These are phyloP conservation scores for Orbilia ellipsospora DNA, from an alignment of 2,329 filamentous ascomycete genomes.

Conservation along the genomic window DNA sequence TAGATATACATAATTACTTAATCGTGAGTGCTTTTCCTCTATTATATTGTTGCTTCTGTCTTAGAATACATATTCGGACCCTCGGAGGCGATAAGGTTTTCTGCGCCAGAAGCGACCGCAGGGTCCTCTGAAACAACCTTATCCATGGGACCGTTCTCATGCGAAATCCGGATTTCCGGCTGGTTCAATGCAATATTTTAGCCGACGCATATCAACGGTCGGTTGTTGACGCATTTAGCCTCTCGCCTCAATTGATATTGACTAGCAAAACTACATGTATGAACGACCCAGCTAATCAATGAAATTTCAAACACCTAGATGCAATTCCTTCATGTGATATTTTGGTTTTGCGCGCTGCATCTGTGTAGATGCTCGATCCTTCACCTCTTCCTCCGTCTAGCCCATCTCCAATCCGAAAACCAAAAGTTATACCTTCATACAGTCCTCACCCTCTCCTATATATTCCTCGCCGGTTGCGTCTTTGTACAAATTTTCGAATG, in stretches of 20 bases:
- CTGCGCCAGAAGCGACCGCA: too few species aligned
- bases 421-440: constrained; percentile 39
- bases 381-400: constrained; percentile 40
- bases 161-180: not conserved
- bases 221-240: not conserved
- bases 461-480: constrained; percentile 29
- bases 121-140: not conserved
- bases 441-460: constrained; percentile 31
- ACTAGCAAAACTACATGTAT: too few species aligned
- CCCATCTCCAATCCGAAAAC: constrained; percentile 29
- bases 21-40: constrained; percentile 19
- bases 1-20: constrained; percentile 43
- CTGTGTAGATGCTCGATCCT: constrained; percentile 49
- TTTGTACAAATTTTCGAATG: constrained; percentile 44
- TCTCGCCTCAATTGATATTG: too few species aligned
- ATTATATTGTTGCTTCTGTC: too few species aligned
- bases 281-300: too few species aligned
- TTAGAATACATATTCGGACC: too few species aligned
- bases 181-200: constrained; percentile 4
- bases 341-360: constrained; percentile 41
- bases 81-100: too few species aligned
- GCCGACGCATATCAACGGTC: constrained; percentile 12
- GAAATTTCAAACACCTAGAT: constrained; percentile 11
- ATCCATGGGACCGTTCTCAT: not conserved
- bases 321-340: constrained; percentile 51